These are phyloP conservation scores for Phytophthora meadii DNA, from an alignment of 352 stramenopile species.

Conservation along the genomic window DNA sequence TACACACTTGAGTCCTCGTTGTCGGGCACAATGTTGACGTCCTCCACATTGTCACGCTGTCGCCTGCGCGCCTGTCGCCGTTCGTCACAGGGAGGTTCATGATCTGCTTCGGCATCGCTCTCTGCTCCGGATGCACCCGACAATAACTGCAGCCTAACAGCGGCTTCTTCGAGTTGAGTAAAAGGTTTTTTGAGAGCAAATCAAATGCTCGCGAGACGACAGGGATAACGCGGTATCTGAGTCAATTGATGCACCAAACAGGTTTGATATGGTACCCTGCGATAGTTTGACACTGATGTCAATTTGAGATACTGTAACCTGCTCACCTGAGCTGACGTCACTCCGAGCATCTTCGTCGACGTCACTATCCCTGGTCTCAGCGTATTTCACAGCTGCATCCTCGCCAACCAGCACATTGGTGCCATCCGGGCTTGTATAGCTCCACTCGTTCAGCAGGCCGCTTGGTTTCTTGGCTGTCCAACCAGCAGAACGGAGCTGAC, in stretches of 20 bases:
- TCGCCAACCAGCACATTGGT: constrained; percentile 3
- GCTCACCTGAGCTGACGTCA: background rate
- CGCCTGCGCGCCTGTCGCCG: background rate
- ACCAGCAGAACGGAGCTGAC: constrained; percentile 13
- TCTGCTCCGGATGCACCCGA: background rate
- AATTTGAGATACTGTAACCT: constrained; percentile 8
- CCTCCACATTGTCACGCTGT: background rate
- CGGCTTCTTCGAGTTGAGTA: background rate
- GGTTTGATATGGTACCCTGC: background rate
- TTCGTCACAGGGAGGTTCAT: background rate
- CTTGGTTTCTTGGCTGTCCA: constrained; percentile 14
- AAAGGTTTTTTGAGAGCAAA: constrained; percentile 6
- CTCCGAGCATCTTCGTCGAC: too few species aligned
- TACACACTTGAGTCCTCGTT: constrained; percentile 4
- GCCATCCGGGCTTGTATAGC: background rate
- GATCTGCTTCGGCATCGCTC: too few species aligned
- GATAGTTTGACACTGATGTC: constrained; percentile 16
- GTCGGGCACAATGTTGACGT: background rate
- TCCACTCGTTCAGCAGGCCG: constrained; percentile 7
- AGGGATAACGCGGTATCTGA: constrained; percentile 15
- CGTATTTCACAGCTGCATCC: background rate
- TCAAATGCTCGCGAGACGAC: constrained; percentile 10
- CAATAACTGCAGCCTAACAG: background rate
- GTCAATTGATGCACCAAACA: constrained; percentile 7
- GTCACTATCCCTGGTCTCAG: background rate